These are phyloP conservation scores for Knoxdaviesia proteae DNA, from an alignment of 2,329 filamentous ascomycete species.

Conservation along the genomic window DNA sequence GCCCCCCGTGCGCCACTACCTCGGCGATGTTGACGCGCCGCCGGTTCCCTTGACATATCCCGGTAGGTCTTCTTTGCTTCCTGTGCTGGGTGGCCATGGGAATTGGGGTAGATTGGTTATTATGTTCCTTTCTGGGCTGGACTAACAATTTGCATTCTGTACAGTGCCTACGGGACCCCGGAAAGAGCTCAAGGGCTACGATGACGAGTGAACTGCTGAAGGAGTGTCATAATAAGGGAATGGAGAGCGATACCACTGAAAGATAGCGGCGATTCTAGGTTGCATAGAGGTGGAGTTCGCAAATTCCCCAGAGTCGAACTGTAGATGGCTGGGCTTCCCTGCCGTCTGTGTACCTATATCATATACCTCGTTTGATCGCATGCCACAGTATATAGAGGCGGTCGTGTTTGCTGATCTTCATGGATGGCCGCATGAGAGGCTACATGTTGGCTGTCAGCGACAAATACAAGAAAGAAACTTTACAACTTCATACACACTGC, in stretches of 20 bases:
- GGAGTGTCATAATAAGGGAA: not conserved
- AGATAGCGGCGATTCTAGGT: not conserved
- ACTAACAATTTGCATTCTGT: not conserved
- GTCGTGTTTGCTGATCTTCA: no score
- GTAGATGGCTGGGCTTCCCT: no score
- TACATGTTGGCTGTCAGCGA: no score
- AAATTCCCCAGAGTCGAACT: not conserved
- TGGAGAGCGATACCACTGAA: not conserved
- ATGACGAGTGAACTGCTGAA: conserved; percentile 23
- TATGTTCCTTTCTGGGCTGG: not conserved
- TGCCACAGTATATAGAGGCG: no score
- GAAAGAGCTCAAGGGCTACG: conserved; percentile 38
- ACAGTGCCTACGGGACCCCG: conserved; percentile 36
- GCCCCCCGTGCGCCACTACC: conserved; percentile 48
- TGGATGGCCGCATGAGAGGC: no score
- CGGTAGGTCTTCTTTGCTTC: conserved; percentile 35
- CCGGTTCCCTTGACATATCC: conserved; percentile 81
- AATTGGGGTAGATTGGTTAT: not conserved
- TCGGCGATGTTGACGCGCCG: conserved; percentile 55
- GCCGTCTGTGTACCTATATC: no score
- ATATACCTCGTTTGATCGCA: no score
- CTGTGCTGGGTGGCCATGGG: not conserved
- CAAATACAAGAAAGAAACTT: no score
- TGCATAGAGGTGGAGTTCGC: conserved; percentile 1
- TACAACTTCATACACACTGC: no score